Evolutionary conservation across 106 monocot genomes (phyloP), one percentile per base, ranked within the genome.

Genomic region (Agapanthus africanus): DNA sequence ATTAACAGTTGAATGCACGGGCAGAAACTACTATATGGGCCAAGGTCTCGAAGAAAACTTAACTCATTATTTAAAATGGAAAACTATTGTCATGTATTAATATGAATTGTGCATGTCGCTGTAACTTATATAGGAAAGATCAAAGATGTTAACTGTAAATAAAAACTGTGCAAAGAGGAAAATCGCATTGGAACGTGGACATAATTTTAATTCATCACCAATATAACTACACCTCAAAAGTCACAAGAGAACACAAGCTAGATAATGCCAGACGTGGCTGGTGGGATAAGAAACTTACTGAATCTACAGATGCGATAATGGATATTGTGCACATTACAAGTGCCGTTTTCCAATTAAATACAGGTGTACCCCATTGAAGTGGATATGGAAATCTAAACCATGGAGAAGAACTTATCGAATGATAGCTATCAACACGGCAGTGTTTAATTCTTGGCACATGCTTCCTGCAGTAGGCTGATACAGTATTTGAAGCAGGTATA

Each of bases 301-400:
- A 97, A 79, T 97, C 95, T 70, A 91, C 86, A 54, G 91, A 82
- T 61, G 95, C 88, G 76, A 97, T 86, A 37, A 89, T 56, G 36
- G 95, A 91, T 39, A 76, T 80, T 19, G 71, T 75, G 70, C 88
- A 97, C 95, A 91, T 89, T 19, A 91, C 82, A 35, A 91, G 60
- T 30, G 79, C 82, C 81, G 91, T 80, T 73, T 91, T 97, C 91
- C 88, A 97, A 59, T 87, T 88, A 65, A 97, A 91, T 54, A 89
- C 62, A 41, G 95, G 95, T 44, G 82, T 89, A 54, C 95, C 95
- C 95, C 95, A 97, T 73, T 97, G 95, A 50, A 97, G 54, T 21
- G 95, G 95, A 70, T 86, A 87, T 26, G 95, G 95, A 78, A 97
- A 82, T 68, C 95, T 81, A 69, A 97, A 79, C 95, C 95, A 97